These are phyloP conservation scores for Fusarium sororula DNA, from an alignment of 2,329 filamentous ascomycete species.

Conservation along the genomic window DNA sequence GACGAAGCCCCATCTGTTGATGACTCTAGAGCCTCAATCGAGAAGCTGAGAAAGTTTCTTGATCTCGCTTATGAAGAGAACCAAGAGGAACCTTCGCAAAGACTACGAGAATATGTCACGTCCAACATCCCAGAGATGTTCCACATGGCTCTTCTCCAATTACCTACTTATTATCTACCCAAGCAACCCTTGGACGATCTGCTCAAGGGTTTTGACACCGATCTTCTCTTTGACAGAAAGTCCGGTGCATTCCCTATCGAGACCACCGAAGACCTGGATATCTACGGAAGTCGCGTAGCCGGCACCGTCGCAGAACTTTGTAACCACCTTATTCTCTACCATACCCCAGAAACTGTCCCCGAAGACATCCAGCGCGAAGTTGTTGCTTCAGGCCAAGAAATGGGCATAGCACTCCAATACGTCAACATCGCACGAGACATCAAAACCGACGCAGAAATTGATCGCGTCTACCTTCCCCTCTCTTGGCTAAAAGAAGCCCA, in stretches of 20 bases:
- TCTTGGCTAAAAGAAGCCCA: conserved; percentile 69
- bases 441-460: conserved; percentile 70
- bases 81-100: background rate
- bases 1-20: conserved; percentile 66
- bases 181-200: conserved; percentile 69
- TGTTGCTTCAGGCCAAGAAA: conserved; percentile 65
- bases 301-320: conserved; percentile 77
- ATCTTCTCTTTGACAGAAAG: conserved; percentile 62
- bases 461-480: conserved; percentile 74
- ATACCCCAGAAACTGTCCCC: conserved; percentile 49
- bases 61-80: conserved; percentile 51
- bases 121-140: conserved; percentile 62
- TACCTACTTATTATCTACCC: conserved; percentile 67
- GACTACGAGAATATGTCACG: conserved; percentile 49
- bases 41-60: conserved; percentile 66
- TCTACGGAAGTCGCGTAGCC: conserved; percentile 74
- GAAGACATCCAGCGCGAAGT: conserved; percentile 45
- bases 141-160: conserved; percentile 64
- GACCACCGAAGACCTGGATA: conserved; percentile 65
- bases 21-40: conserved; percentile 67
- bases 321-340: conserved; percentile 71
- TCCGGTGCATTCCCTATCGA: conserved; percentile 61
- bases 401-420: conserved; percentile 81
- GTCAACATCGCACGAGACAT: conserved; percentile 82
- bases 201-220: conserved; percentile 74